These are phyloP conservation scores for Amaranthus palmeri DNA, from an alignment of 148 eudicot genomes.

Conservation along the genomic window DNA sequence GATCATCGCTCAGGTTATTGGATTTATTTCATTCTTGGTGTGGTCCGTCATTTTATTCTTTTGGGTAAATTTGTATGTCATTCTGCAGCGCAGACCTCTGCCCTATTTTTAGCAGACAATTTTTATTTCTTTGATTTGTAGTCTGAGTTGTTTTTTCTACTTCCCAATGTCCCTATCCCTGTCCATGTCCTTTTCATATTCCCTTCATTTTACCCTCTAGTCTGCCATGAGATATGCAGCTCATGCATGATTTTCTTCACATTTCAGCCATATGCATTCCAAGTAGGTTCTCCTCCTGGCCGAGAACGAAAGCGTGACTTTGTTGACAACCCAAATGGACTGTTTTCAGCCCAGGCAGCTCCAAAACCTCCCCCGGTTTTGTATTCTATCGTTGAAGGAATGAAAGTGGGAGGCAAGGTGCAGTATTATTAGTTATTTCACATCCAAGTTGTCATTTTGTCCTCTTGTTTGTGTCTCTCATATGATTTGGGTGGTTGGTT, in stretches of 20 bases:
- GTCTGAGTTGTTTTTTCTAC: background rate
- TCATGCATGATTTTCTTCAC: conserved; percentile 8
- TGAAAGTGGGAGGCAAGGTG: conserved; percentile 98
- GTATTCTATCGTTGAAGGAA: conserved; percentile 78
- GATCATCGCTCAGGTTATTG: conserved; percentile 76
- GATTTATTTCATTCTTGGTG: background rate
- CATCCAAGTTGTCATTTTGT: conserved; percentile 6
- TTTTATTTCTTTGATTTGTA: background rate
- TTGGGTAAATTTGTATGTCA: background rate
- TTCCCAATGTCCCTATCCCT: background rate
- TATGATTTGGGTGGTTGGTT: background rate
- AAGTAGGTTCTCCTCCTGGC: conserved; percentile 89
- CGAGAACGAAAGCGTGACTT: conserved; percentile 93
- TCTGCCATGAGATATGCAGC: conserved; percentile 13
- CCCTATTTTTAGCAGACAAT: background rate
- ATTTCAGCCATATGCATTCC: conserved; percentile 82
- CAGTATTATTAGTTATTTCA: background rate
- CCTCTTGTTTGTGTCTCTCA: background rate
- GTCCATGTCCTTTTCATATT: too few species aligned
- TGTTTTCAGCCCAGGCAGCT: conserved; percentile 98
- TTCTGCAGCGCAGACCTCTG: background rate
- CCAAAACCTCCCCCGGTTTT: conserved; percentile 98
- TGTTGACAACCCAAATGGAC: conserved; percentile 86
- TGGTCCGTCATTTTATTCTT: background rate
- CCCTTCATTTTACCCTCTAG: background rate